Conservation (phyloP, 2,329 filamentous ascomycete species). For the Decorospora gaudefroyi region DNA sequence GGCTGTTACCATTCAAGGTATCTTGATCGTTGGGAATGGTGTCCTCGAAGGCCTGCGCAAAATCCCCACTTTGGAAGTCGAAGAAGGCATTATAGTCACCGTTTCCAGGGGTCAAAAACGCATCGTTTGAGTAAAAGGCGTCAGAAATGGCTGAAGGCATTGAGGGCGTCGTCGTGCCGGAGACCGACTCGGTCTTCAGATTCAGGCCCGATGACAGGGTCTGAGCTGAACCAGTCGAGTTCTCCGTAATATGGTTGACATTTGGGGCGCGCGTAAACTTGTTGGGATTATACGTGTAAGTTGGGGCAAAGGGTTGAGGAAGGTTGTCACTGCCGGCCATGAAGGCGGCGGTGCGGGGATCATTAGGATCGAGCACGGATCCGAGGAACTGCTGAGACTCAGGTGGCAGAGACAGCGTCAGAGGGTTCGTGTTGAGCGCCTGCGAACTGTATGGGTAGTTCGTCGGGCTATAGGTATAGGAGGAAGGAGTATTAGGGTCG, state of each 20-base stretch:
- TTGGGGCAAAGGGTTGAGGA: constrained; percentile 47
- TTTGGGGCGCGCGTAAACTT: constrained; percentile 34
- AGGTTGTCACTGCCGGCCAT: constrained; percentile 53
- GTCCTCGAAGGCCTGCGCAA: constrained; percentile 22
- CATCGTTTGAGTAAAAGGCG: constrained; percentile 24
- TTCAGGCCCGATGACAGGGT: constrained; percentile 49
- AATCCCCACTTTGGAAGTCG: constrained; percentile 26
- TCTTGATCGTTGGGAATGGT: constrained; percentile 24
- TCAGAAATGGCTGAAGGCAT: constrained; percentile 29
- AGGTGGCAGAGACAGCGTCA: constrained; percentile 57
- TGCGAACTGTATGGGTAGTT: constrained; percentile 36
- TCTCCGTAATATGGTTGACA: constrained; percentile 27
- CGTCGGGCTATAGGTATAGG: constrained; percentile 26
- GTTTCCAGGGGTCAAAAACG: constrained; percentile 29
- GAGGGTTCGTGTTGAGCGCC: constrained; percentile 48
- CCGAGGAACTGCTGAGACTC: constrained; percentile 61
- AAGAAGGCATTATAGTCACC: constrained; percentile 29
- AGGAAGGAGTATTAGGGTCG: constrained; percentile 28
- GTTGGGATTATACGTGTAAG: constrained; percentile 55
- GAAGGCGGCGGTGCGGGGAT: constrained; percentile 53
- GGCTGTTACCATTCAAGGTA: constrained; percentile 27
- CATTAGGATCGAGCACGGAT: constrained; percentile 51
- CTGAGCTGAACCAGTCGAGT: constrained; percentile 46
- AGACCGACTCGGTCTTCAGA: constrained; percentile 24
- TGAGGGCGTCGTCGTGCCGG: constrained; percentile 22